Evolutionary conservation across 169 alveolate genomes (phyloP).

Genomic region (Perkinsus olseni): DNA sequence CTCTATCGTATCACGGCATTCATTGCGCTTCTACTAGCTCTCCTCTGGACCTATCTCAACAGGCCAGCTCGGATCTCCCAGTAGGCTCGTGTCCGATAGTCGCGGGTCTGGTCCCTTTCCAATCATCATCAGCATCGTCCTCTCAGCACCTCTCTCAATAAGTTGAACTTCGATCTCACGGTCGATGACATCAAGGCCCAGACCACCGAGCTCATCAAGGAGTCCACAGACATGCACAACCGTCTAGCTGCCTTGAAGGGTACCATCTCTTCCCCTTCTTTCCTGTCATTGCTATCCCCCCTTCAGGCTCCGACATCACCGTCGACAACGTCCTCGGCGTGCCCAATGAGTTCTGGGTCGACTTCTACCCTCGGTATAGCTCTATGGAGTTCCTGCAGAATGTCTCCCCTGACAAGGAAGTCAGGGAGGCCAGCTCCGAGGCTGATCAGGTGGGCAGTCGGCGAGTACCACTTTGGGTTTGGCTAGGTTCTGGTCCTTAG

Average conservation of each 20-base stretch:
- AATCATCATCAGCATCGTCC: background rate
- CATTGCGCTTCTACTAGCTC: background rate
- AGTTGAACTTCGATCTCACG: background rate
- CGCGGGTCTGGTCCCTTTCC: background rate
- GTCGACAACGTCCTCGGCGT: background rate
- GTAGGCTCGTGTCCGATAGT: background rate
- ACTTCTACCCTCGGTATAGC: background rate
- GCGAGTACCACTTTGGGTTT: background rate
- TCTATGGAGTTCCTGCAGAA: background rate
- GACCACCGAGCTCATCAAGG: background rate
- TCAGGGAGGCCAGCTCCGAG: background rate
- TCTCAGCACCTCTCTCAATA: background rate
- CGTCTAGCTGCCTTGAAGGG: background rate
- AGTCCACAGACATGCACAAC: background rate
- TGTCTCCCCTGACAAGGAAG: background rate
- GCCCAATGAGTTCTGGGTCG: background rate
- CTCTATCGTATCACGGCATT: background rate
- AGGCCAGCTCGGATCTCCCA: background rate
- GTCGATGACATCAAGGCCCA: background rate
- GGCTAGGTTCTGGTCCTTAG: background rate
- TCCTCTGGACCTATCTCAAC: background rate
- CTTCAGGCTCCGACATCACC: background rate
- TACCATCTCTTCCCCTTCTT: background rate
- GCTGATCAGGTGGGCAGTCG: background rate
- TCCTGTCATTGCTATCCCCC: background rate